Base-by-base conservation (phyloP, 106 monocot species). In the Amphibolis antarctica region DNA sequence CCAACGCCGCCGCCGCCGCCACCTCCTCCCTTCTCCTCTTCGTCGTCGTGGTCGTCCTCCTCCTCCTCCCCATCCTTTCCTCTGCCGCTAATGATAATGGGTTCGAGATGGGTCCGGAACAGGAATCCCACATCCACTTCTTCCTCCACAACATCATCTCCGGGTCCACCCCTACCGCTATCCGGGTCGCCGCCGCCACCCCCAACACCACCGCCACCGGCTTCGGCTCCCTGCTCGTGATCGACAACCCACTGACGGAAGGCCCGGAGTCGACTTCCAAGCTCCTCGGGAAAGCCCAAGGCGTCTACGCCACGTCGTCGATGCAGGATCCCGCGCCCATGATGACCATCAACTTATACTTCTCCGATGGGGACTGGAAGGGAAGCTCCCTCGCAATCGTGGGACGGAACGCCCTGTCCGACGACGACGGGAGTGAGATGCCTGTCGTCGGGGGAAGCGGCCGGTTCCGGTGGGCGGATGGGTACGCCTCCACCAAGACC, bases 41-140 rank as follows among this genome's bases (percentile, higher is more conserved):
- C 46, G 1, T 19, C 69, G 11, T 30, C 20, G 9, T 44, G 12
- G 5, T 13, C 53, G 0, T 44, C 60, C 25, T 42, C 71, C 19
- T 46, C 70, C 60, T 51, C 49, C 47, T 42, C 7, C 36, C 36
- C 49, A 0, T 62, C 36, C 19, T 53, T n/a, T 29, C 29, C 50
- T 4, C 51, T 42, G 36, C 21, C 42, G 51, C 20, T 5, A 30
- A 29, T 19, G 50, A 21, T 14, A 30, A 21, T 27, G 59, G 19
- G 27, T 60, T 69, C 58, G 25, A 20, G 19, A 24, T 60, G 24
- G 70, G 70, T 11, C 28, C 45, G 15, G 65, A 73, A 58, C 65
- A 58, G 73, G 10, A 65, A 27, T 36, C 73, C 73, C 65, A 73
- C 65, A 24, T 73, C 27, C 73, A 66, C 73, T 73, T 73, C 73